phyloP scores from a whole-genome alignment of 805 yeast genomes.

The Grigorovia jiainica region DNA sequence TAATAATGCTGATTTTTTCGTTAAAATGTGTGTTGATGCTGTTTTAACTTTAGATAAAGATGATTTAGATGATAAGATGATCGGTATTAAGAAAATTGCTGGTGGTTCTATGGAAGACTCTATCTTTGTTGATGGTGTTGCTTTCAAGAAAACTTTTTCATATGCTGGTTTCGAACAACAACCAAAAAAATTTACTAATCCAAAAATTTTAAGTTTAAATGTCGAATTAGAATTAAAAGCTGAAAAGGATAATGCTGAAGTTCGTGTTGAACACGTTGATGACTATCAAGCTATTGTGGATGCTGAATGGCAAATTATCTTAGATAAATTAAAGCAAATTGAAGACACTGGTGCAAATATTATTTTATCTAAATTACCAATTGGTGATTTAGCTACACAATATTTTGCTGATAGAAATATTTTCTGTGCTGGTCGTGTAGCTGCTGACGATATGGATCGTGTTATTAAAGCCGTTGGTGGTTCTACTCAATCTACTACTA shows the following conservation, averaged over 20 bases:
- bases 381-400: slow-evolving; percentile 98
- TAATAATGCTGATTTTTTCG: slow-evolving; percentile 79
- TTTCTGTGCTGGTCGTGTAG: slow-evolving; percentile 95
- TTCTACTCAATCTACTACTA: slow-evolving; percentile 64
- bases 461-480: slow-evolving; percentile 94
- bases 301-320: slow-evolving; percentile 97
- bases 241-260: slow-evolving; percentile 98
- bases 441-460: slow-evolving; percentile 82
- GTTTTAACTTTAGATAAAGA: slow-evolving; percentile 77
- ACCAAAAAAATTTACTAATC: slow-evolving; percentile 74
- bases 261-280: slow-evolving; percentile 83
- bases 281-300: slow-evolving; percentile 95
- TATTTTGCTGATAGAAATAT: slow-evolving; percentile 92
- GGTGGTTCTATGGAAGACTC: slow-evolving; percentile 98
- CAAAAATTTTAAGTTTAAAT: slow-evolving; percentile 76
- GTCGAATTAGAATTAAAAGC: slow-evolving; percentile 95
- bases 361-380: slow-evolving; percentile 88
- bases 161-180: slow-evolving; percentile 99
- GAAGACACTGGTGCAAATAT: slow-evolving; percentile 82
- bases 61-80: slow-evolving; percentile 78
- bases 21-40: slow-evolving; percentile 95
- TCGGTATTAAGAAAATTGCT: slow-evolving; percentile 89
- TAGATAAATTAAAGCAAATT: slow-evolving; percentile 75
- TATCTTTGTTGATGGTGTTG: slow-evolving; percentile 82
- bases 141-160: slow-evolving; percentile 92